Percentiles rank a stretch among this genome's conserved stretches.
These are phyloP conservation scores for Eucalyptus albens DNA, from an alignment of 345 rosid species.

Conservation along the genomic window DNA sequence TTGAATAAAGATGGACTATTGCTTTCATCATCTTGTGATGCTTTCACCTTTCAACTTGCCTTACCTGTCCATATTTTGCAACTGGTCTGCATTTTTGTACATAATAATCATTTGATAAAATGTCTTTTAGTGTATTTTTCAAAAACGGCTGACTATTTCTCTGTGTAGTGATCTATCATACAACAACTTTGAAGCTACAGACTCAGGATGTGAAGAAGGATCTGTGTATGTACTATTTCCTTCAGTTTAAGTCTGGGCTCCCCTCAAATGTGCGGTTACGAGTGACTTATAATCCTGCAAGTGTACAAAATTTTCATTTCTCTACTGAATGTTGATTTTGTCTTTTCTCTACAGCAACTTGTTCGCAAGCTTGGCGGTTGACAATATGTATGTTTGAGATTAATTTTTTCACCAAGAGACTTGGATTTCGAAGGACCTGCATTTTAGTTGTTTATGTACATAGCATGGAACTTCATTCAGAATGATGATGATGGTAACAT, in stretches of 20 bases:
- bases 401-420: not conserved
- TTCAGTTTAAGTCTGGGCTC: not conserved
- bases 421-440: not conserved
- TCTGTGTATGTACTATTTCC: not conserved
- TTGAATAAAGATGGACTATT: too few relatives aligned
- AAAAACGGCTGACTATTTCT: not conserved
- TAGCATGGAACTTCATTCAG: not conserved
- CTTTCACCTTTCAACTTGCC: not conserved
- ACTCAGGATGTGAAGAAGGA: not conserved
- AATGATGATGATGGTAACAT: not conserved
- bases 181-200: not conserved
- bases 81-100: not conserved
- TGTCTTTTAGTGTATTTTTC: not conserved
- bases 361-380: not conserved
- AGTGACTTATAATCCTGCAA: not conserved
- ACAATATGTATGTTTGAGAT: not conserved
- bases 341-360: not conserved
- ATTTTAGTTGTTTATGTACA: not conserved
- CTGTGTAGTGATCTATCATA: constrained; percentile 1
- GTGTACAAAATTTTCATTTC: not conserved
- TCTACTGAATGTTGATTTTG: not conserved
- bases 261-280: not conserved
- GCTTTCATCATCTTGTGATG: not conserved
- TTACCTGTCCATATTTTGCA: not conserved
- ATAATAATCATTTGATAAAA: not conserved